Evolutionary conservation across 2,329 filamentous ascomycete species (phyloP).

Genomic region (Penicillium crustosum): DNA sequence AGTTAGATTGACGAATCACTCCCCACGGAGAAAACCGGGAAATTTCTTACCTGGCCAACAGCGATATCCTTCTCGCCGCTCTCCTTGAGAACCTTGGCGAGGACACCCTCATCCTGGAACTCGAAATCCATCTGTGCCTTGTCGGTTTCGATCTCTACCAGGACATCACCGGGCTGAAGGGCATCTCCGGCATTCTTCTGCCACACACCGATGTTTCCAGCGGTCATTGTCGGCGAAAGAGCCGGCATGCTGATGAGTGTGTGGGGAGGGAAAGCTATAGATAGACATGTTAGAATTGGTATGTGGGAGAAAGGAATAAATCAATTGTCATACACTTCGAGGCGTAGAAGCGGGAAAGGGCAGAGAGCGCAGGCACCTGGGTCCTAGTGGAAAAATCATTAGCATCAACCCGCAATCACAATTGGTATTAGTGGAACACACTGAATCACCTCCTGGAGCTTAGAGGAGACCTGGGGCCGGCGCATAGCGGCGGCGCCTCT

Average conservation of each 20-base stretch:
- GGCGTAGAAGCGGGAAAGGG: constrained; percentile 66
- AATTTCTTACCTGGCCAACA: constrained; percentile 81
- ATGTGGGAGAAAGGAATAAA: constrained; percentile 9
- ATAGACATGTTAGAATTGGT: constrained; percentile 22
- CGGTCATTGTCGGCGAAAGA: constrained; percentile 94
- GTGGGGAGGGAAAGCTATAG: constrained; percentile 85
- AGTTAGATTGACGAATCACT: constrained; percentile 13
- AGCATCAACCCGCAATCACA: constrained; percentile 16
- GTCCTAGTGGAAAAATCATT: constrained; percentile 31
- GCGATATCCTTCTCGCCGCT: constrained; percentile 90
- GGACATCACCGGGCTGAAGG: constrained; percentile 86
- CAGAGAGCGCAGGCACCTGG: constrained; percentile 55
- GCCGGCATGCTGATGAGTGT: constrained; percentile 97
- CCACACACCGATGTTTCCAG: constrained; percentile 95
- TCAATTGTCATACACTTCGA: constrained; percentile 59
- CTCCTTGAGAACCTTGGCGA: constrained; percentile 92
- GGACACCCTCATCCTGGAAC: constrained; percentile 95
- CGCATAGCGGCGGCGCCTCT: constrained; percentile 46
- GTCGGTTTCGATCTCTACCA: constrained; percentile 98
- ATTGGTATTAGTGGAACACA: constrained; percentile 27
- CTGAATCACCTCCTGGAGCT: constrained; percentile 45
- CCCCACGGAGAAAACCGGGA: constrained; percentile 19
- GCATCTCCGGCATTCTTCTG: constrained; percentile 94
- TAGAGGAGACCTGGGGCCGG: constrained; percentile 46
- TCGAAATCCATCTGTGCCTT: constrained; percentile 99